phyloP scores from a whole-genome alignment of 2,329 filamentous ascomycete species.

The Pleurostoma richardsiae region DNA sequence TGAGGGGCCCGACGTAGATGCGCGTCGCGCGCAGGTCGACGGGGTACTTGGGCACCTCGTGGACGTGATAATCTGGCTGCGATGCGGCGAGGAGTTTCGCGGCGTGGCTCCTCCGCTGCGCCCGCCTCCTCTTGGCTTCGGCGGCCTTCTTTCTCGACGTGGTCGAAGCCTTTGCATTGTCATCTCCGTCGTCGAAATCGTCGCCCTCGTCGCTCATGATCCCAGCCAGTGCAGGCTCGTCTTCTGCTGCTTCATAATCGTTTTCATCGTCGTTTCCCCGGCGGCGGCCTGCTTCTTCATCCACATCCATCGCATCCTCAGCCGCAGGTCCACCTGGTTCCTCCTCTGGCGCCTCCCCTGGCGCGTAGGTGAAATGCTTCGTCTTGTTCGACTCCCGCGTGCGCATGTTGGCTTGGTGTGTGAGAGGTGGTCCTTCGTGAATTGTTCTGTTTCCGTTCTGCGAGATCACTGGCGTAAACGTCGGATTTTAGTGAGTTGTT shows the following conservation, averaged over 20 bases:
- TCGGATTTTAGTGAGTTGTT: too few species aligned
- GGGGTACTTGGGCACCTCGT: constrained; percentile 26
- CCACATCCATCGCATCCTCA: background rate
- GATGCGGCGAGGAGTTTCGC: too few species aligned
- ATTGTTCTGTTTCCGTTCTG: too few species aligned
- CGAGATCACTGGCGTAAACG: too few species aligned
- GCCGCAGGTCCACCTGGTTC: background rate
- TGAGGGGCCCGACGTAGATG: constrained; percentile 29
- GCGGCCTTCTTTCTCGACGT: constrained; percentile 1
- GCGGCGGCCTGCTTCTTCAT: constrained; percentile 2
- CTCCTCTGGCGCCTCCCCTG: constrained; percentile 5
- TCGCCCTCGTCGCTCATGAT: background rate
- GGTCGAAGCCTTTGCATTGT: background rate
- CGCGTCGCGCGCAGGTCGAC: constrained; percentile 22
- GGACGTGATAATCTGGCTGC: constrained; percentile 9
- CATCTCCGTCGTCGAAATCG: background rate
- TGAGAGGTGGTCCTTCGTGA: too few species aligned
- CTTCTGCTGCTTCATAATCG: background rate
- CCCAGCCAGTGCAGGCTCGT: background rate
- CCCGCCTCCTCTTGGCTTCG: background rate
- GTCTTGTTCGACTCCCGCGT: constrained; percentile 9
- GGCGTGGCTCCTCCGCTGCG: constrained; percentile 1
- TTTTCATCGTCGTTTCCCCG: background rate
- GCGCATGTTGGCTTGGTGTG: constrained; percentile 1
- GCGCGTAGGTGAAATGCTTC: constrained; percentile 6